Conservation (phyloP, 2,329 filamentous ascomycete genomes). For the Pseudogymnoascus sp. region DNA sequence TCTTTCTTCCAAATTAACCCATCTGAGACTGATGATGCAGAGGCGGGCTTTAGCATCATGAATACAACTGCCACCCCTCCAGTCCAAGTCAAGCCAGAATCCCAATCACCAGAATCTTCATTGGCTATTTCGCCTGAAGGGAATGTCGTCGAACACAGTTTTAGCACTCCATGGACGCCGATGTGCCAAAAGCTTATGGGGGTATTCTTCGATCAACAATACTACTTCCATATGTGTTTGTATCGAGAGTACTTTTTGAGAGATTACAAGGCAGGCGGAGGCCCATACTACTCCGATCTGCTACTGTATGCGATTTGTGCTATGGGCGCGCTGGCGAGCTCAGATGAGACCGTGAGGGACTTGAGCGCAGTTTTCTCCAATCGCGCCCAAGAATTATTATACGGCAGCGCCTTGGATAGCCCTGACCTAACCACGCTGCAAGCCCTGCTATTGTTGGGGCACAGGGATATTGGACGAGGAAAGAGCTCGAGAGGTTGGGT, state of each 20-base stretch:
- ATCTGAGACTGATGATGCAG: slow-evolving; percentile 14
- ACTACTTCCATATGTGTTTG: slow-evolving; percentile 43
- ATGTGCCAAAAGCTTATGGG: slow-evolving; percentile 40
- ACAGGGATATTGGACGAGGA: slow-evolving; percentile 41
- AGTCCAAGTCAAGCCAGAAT: background rate
- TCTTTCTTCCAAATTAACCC: slow-evolving; percentile 37
- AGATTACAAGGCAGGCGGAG: slow-evolving; percentile 40
- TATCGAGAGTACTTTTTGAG: slow-evolving; percentile 45
- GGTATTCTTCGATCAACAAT: slow-evolving; percentile 41
- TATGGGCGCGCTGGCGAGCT: slow-evolving; percentile 41
- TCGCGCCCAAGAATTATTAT: slow-evolving; percentile 37
- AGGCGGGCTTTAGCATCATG: background rate
- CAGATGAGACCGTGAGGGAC: slow-evolving; percentile 30
- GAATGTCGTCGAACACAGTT: slow-evolving; percentile 21
- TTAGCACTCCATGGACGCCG: slow-evolving; percentile 5
- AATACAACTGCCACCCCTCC: slow-evolving; percentile 2
- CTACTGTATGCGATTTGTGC: slow-evolving; percentile 43
- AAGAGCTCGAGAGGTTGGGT: slow-evolving; percentile 45
- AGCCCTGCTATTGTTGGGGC: slow-evolving; percentile 38
- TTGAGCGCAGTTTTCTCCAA: slow-evolving; percentile 39
- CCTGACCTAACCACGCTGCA: slow-evolving; percentile 42
- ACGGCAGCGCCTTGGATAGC: slow-evolving; percentile 38
- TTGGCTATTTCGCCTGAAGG: slow-evolving; percentile 37
- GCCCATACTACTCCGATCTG: slow-evolving; percentile 43
- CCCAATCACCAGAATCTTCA: background rate